Base-by-base conservation (phyloP, 306 rosid genomes). In the Amphicarpaea edgeworthii region DNA sequence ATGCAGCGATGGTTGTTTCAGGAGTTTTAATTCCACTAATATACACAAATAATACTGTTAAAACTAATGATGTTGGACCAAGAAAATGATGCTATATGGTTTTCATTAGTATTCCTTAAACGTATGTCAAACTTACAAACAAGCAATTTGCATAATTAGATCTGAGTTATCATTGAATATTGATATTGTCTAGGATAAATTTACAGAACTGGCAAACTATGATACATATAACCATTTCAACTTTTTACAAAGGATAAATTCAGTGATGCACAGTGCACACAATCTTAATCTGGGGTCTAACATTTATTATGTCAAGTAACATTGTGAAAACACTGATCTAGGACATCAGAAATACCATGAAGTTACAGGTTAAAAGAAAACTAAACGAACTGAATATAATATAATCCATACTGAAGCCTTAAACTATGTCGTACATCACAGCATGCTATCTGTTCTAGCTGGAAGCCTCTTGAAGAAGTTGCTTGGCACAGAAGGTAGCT, bases 391-490 rank as follows among this genome's bases (percentile, higher is more conserved):
- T 47, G 12, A 15, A 23, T 28, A 8, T 21, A 15, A 23, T 28
- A 8, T 21, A 80, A 63, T 0, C 6, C 41, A 20, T 15, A 28
- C 16, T 41, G 62, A 77, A 68, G 41, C 37, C 40, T 16, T 34
- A 38, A 19, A 34, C 40, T 34, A 43, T 41, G 24, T n/a, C n/a
- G n/a, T n/a, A n/a, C 0, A 26, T 89, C 82, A 95, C 20, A 96
- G 76, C 70, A 96, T 82, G 73, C 93, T 87, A 60, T 96, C 99
- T 38, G 96, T 88, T 28, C 66, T 81, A 46, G 98, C 96, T 0
- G 99, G 86, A 54, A 96, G 79, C 78, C 99, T 83, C 83, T 88
- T 89, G 91, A 96, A 95, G 90, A 92, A 95, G 42, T 92, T 95
- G 88, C 87, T 79, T 3, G 99, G 99, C 0, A 86, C 90, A 14